Conservation (phyloP, 805 yeast species). For the Candida fluviatilis region DNA sequence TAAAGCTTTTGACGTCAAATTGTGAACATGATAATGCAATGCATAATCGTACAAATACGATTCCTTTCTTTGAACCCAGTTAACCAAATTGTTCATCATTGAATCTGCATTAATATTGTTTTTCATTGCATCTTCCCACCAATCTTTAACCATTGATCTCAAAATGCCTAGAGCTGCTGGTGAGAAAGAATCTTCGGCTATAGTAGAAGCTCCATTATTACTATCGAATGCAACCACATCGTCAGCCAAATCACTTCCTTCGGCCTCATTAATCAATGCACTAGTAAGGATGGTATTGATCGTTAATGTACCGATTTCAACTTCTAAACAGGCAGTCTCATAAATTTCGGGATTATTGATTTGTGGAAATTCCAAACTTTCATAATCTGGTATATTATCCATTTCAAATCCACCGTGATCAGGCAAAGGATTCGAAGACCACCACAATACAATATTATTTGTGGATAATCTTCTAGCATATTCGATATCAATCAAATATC, state of each 20-base stretch:
- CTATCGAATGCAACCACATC: slow-evolving; percentile 28
- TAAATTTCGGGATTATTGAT: slow-evolving; percentile 78
- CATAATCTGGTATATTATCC: slow-evolving; percentile 55
- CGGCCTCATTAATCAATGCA: slow-evolving; percentile 79
- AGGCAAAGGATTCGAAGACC: slow-evolving; percentile 79
- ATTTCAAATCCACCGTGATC: slow-evolving; percentile 81
- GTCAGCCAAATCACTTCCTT: slow-evolving; percentile 74
- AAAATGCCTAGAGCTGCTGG: slow-evolving; percentile 67
- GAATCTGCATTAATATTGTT: slow-evolving; percentile 73
- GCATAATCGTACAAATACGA: slow-evolving; percentile 74
- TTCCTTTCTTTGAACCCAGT: slow-evolving; percentile 79
- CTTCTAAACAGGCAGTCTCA: slow-evolving; percentile 71
- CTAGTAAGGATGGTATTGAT: slow-evolving; percentile 86
- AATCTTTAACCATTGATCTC: slow-evolving; percentile 69
- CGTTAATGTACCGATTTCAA: slow-evolving; percentile 73
- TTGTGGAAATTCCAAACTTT: slow-evolving; percentile 59
- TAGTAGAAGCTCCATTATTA: slow-evolving; percentile 42
- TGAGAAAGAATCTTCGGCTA: slow-evolving; percentile 82
- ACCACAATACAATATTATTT: slow-evolving; percentile 79
- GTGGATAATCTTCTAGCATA: slow-evolving; percentile 74
- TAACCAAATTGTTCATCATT: slow-evolving; percentile 72
- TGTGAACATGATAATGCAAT: slow-evolving; percentile 83
- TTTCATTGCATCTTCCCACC: slow-evolving; percentile 90
- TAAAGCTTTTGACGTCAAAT: slow-evolving; percentile 76
- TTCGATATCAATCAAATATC: slow-evolving; percentile 76